Base-by-base conservation (phyloP, 768 basidiomycete species). In the Boletus speciosus region DNA sequence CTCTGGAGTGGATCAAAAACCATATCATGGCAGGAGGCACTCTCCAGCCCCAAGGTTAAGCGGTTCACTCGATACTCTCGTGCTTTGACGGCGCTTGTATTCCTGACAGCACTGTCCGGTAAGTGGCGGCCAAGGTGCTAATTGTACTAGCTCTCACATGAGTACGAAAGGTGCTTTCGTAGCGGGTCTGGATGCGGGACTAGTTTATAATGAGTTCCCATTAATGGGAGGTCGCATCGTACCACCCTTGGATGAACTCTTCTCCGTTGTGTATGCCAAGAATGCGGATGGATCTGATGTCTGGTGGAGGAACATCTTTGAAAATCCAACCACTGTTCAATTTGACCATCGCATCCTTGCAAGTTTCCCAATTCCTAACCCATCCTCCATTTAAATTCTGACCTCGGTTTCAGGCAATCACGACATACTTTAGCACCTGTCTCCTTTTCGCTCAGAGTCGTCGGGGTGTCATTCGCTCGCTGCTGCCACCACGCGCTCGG, bases 121-220 rank as follows among this genome's bases (percentile, higher is more conserved):
- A 65, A 9, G 79, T 55, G 49, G 9, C 25, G 21, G n/a, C 23
- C 54, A 21, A 23, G 23, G 16, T 6, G 0, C 16, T 38, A n/a
- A 37, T 14, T 45, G 15, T 31, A 21, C 11, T 1, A 7, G 55
- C 36, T 44, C 44, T 54, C 41, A 59, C 39, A 49, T 14, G 38
- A 51, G 37, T 34, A 25, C 32, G 21, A 49, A 66, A 96, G 96
- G 97, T 48, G 97, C 97, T 5, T 98, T 99, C 63, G 97, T 99
- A 29, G 97, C 97, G 36, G 97, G 97, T 14, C 78, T 99, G 40
- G 97, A 99, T 68, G 97, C 97, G 1, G 97, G 97, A 14, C 73
- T 99, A 50, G 69, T 94, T n/a, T 98, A 98, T 74, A 99, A 99
- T 66, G 96, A 98, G 66, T 99, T 97, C 74, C 97, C 97, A 0